phyloP scores from a whole-genome alignment of 305 asterid species.

The Stenogyne calaminthoides region DNA sequence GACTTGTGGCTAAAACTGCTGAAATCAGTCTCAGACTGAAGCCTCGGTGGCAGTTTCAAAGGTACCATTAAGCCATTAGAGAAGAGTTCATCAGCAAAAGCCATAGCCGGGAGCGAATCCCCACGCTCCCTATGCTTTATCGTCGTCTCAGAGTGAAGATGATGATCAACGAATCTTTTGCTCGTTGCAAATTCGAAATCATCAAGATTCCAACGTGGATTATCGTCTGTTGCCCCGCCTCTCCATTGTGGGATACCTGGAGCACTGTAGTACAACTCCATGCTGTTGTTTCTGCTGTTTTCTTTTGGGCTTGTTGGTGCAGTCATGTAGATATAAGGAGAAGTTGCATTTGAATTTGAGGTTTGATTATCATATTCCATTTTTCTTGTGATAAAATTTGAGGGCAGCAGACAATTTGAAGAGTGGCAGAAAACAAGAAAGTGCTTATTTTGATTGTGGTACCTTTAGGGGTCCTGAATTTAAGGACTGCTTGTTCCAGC shows the following conservation, averaged over 20 bases:
- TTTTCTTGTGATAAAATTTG: too few species aligned
- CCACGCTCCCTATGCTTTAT: conserved; percentile 30
- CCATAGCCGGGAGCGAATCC: conserved; percentile 61
- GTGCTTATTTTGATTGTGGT: conserved; percentile 27
- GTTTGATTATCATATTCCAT: conserved; percentile 39
- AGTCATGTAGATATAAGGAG: conserved; percentile 45
- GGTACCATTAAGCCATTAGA: conserved; percentile 75
- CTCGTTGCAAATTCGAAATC: conserved; percentile 71
- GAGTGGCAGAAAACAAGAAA: conserved; percentile 39
- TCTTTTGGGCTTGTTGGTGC: conserved; percentile 56
- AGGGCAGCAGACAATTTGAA: background rate
- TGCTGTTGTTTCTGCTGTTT: conserved; percentile 26
- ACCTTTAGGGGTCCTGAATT: conserved; percentile 50
- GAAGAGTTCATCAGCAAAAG: conserved; percentile 59
- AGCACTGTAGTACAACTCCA: conserved; percentile 56
- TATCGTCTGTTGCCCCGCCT: background rate
- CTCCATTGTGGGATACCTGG: conserved; percentile 52
- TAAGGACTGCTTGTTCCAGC: conserved; percentile 44
- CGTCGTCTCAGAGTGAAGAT: conserved; percentile 17
- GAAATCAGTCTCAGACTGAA: conserved; percentile 39
- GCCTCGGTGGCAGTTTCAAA: conserved; percentile 79
- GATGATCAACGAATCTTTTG: conserved; percentile 36
- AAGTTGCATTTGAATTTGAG: conserved; percentile 33
- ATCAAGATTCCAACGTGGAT: conserved; percentile 26
- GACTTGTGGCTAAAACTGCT: conserved; percentile 33